Conservation (phyloP, 2,329 filamentous ascomycete species). For the Acrocalymma vagum region DNA sequence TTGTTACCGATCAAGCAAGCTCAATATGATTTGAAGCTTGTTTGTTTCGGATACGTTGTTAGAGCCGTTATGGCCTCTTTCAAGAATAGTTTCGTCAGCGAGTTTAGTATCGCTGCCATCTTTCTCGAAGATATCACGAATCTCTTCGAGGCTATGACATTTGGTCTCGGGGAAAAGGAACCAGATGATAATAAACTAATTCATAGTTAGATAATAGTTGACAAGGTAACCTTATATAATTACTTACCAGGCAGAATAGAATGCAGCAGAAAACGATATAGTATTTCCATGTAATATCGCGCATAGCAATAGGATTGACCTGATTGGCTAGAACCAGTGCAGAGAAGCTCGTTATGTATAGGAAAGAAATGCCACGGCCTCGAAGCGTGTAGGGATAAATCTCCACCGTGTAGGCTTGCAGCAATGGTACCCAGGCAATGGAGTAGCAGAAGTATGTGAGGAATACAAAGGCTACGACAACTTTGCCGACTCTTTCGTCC, state of each 20-base stretch:
- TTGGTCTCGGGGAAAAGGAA: constrained; percentile 20
- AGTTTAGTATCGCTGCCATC: no score
- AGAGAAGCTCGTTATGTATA: constrained; percentile 1
- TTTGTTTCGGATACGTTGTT: no score
- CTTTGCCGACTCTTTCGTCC: constrained; percentile 3
- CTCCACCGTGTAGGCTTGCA: constrained; percentile 38
- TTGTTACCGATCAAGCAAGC: no score
- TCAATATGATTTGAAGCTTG: no score
- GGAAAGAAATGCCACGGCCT: constrained; percentile 6
- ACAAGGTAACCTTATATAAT: no score
- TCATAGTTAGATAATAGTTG: no score
- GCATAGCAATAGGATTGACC: constrained; percentile 67
- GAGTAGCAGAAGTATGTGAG: constrained; percentile 13
- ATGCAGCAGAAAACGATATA: constrained; percentile 63
- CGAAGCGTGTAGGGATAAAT: constrained; percentile 41
- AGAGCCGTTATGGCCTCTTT: no score
- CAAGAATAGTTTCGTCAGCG: no score
- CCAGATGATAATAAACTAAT: constrained; percentile 7
- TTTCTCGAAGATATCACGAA: constrained; percentile 41
- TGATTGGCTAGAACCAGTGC: constrained; percentile 27
- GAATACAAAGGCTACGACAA: constrained; percentile 13
- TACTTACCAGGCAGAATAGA: constrained; percentile 73
- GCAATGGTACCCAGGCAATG: constrained; percentile 44
- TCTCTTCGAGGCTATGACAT: constrained; percentile 18
- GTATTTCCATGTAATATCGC: constrained; percentile 59